Conservation (phyloP, 2,329 filamentous ascomycete species). For the Sporothrix brunneoviolacea region DNA sequence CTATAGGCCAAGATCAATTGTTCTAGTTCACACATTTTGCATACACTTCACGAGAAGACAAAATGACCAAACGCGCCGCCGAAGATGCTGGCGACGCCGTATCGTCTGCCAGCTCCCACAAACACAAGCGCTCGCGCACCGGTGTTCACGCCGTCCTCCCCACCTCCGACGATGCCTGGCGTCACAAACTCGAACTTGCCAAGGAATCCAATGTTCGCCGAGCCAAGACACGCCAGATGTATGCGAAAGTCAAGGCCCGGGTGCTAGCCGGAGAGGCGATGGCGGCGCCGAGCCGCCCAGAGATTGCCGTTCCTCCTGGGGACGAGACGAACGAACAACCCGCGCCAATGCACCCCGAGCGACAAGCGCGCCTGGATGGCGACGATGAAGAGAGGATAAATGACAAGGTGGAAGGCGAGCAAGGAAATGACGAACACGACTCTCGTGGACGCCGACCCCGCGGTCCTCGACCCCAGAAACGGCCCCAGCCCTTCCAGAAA, state of each 20-base stretch:
- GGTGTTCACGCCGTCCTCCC: conserved; percentile 15
- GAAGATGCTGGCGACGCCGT: not conserved
- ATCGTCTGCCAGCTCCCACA: not conserved
- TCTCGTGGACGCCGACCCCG: conserved; percentile 31
- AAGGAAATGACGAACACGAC: conserved; percentile 1
- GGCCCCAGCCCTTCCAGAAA: conserved; percentile 12
- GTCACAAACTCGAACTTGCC: conserved; percentile 45
- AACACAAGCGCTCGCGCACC: conserved; percentile 14
- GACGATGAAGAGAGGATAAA: conserved; percentile 21
- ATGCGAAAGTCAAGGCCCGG: conserved; percentile 74
- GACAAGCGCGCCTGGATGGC: conserved; percentile 33
- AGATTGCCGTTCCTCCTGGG: too few relatives aligned
- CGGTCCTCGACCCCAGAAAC: conserved; percentile 40
- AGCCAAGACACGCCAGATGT: conserved; percentile 87
- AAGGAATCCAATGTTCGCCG: conserved; percentile 85
- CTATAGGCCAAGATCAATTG: too few relatives aligned
- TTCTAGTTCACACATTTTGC: too few relatives aligned
- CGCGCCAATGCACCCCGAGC: conserved; percentile 33
- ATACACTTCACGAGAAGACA: too few relatives aligned
- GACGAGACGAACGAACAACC: too few relatives aligned
- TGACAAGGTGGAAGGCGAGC: not conserved
- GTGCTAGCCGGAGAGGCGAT: conserved; percentile 15
- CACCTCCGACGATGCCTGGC: conserved; percentile 18
- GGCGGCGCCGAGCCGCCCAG: conserved; percentile 3
- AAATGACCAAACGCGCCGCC: conserved; percentile 8